Conservation (phyloP, 345 rosid genomes). For the Passiflora organensis region DNA sequence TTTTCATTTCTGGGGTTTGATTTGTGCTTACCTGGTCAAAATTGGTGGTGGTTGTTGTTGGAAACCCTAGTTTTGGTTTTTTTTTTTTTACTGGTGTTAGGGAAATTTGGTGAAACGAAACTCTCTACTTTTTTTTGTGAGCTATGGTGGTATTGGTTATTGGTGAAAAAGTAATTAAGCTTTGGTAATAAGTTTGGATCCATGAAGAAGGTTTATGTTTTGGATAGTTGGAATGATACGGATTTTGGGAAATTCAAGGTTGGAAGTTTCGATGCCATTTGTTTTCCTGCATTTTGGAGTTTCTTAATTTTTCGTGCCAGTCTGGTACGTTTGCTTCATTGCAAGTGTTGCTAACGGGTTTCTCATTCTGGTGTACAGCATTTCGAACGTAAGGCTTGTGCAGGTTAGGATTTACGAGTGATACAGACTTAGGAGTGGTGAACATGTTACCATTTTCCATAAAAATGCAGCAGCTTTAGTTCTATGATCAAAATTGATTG, state of each 20-base stretch:
- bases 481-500: neutral
- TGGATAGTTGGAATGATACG: neutral
- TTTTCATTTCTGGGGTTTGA: constrained; percentile 6
- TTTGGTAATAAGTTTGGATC: constrained; percentile 6
- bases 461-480: neutral
- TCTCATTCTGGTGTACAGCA: too few species aligned
- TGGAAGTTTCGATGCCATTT: neutral
- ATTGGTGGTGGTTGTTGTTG: constrained; percentile 11
- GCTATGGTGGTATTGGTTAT: constrained; percentile 8
- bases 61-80: constrained; percentile 40
- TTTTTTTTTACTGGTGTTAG: constrained; percentile 21
- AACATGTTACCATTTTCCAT: neutral
- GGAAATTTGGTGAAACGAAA: neutral
- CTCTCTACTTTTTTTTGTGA: neutral
- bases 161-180: constrained; percentile 7
- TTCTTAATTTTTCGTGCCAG: neutral
- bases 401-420: constrained; percentile 13
- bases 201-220: neutral
- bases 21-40: constrained; percentile 9
- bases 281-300: constrained; percentile 11
- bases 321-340: constrained; percentile 11
- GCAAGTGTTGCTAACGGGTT: neutral
- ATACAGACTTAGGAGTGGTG: neutral
- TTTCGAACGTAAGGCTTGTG: constrained; percentile 9
- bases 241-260: neutral